Conservation (phyloP, 2,329 filamentous ascomycete genomes). For the Neopestalotiopsis rosae region DNA sequence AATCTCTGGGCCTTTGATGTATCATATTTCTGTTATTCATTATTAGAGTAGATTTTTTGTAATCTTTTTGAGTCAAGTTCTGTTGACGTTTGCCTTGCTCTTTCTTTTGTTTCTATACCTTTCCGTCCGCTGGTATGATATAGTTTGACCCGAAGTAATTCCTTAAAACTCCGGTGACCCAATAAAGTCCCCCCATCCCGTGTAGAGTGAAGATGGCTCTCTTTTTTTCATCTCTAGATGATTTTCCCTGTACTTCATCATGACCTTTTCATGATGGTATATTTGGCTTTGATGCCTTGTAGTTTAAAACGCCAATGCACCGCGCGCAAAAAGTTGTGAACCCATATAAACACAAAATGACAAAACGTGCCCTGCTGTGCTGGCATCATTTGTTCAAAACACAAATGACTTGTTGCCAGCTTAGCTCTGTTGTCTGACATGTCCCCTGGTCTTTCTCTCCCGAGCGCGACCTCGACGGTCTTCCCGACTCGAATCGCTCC, state of each 20-base stretch:
- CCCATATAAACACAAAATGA: neutral
- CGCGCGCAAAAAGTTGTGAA: neutral
- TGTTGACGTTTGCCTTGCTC: neutral
- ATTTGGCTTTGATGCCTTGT: too few species aligned
- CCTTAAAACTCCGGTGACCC: neutral
- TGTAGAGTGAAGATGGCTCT: neutral
- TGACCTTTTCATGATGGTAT: too few species aligned
- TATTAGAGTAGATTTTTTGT: neutral
- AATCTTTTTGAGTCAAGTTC: neutral
- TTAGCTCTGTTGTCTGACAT: conserved; percentile 8
- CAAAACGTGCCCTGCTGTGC: neutral
- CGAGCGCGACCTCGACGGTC: conserved; percentile 19
- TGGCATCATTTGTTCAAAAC: neutral
- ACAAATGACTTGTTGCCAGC: neutral
- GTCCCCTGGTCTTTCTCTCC: conserved; percentile 17
- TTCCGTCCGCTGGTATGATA: neutral
- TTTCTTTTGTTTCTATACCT: neutral
- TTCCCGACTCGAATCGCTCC: conserved; percentile 21
- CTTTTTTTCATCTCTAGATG: neutral
- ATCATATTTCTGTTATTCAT: neutral
- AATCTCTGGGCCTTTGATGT: too few species aligned
- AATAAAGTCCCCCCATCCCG: neutral
- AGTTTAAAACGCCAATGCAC: neutral
- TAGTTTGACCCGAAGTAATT: neutral
- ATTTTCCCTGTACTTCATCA: neutral